Conservation (phyloP, 805 yeast genomes). For the Hanseniaspora nectarophila region DNA sequence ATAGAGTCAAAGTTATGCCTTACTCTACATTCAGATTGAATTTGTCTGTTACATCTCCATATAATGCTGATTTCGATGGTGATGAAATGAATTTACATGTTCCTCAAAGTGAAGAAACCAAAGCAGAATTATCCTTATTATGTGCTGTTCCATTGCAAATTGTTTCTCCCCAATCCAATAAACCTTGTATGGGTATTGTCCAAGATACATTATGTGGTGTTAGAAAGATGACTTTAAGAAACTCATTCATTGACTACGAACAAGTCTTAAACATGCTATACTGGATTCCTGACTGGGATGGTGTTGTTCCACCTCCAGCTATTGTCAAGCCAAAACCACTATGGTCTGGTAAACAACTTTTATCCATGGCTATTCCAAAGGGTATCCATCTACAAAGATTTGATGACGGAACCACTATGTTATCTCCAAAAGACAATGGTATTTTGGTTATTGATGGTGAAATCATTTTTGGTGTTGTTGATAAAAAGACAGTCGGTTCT, state of each 20-base stretch:
- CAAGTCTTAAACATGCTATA: conserved; percentile 92
- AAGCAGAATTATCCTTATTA: conserved; percentile 88
- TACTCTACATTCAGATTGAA: conserved; percentile 94
- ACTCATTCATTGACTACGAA: conserved; percentile 74
- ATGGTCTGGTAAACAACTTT: conserved; percentile 94
- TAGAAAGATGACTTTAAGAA: conserved; percentile 88
- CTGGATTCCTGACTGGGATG: conserved; percentile 99
- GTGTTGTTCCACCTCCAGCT: conserved; percentile 92
- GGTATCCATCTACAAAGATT: conserved; percentile 92
- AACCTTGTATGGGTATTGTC: conserved; percentile 99
- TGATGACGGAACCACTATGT: conserved; percentile 74
- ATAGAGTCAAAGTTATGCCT: conserved; percentile 96
- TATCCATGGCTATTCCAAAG: conserved; percentile 84
- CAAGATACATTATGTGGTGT: conserved; percentile 97
- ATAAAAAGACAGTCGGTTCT: conserved; percentile 96
- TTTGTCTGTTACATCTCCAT: conserved; percentile 96
- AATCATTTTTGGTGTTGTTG: conserved; percentile 94
- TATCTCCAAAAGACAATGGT: conserved; percentile 86
- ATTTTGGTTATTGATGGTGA: conserved; percentile 94
- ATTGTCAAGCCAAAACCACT: conserved; percentile 86
- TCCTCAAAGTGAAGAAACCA: conserved; percentile 94
- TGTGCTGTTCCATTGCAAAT: conserved; percentile 97
- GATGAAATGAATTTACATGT: conserved; percentile 99
- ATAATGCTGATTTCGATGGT: conserved; percentile 99
- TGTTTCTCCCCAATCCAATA: conserved; percentile 95